Base-by-base conservation (phyloP, 768 basidiomycete species). In the Boletus sp. region DNA sequence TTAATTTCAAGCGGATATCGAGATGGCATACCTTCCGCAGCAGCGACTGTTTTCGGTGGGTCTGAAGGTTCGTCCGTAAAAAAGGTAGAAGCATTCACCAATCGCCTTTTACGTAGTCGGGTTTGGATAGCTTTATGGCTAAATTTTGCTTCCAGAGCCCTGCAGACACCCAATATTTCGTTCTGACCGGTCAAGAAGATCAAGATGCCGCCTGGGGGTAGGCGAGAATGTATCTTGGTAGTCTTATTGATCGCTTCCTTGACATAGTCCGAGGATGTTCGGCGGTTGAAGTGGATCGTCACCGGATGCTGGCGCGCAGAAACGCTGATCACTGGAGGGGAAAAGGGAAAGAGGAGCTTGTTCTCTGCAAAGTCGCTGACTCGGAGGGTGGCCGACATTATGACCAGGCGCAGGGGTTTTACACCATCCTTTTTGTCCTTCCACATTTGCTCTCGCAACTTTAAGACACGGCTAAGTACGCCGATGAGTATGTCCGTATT, bases 401-500 rank as follows among this genome's bases (percentile, higher is more conserved):
- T 97, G 58, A 98, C 83, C 50, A 99, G 78, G 18, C 97, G 87
- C 15, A 99, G 73, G 11, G 95, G 96, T 86, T 90, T 95, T 14
- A 78, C 76, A 12, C 79, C 81, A 10, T 87, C 84, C 65, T 86
- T 87, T 14, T 83, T 82, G 55, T 89, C 83, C 62, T 82, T 83
- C 94, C 95, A 98, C 79, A 92, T 80, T 52, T 89, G 83, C 70
- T 98, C 95, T 49, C 97, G 80, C 47, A 99, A 75, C 68, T 87
- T 91, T 45, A 94, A 81, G 2, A 99, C 92, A 37, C 97, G 85
- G 67, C 94, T 96, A n/a, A 99, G 77, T 7, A 98, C 93, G 42
- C 97, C 97, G 56, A 99, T 93, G 40, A 98, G 78, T 49, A 99
- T 93, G 71, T 99, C 97, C 4, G 97, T 98, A 67, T 98, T 98